Conservation (phyloP, 2,329 filamentous ascomycete genomes). For the Fusarium sp. region DNA sequence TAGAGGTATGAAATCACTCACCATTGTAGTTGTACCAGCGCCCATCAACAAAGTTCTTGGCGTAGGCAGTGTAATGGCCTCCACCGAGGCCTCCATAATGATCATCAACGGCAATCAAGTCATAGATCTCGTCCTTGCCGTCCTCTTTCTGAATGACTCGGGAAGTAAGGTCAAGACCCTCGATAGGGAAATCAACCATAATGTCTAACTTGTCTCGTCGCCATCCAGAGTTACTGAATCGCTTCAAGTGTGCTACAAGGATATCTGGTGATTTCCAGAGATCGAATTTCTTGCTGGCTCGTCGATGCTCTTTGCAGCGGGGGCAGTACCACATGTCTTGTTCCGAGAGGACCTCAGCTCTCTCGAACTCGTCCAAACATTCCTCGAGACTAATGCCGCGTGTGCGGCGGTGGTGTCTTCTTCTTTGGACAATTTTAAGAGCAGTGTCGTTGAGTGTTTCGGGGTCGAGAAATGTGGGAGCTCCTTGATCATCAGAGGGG, state of each 20-base stretch:
- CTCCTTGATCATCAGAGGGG: slow-evolving; percentile 66
- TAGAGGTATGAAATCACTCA: slow-evolving; percentile 59
- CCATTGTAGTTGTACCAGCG: slow-evolving; percentile 98
- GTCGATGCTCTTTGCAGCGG: slow-evolving; percentile 91
- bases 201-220: slow-evolving; percentile 93
- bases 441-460: slow-evolving; percentile 72
- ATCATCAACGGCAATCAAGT: slow-evolving; percentile 95
- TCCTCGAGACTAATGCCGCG: slow-evolving; percentile 87
- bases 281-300: slow-evolving; percentile 96
- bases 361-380: slow-evolving; percentile 94
- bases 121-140: slow-evolving; percentile 87
- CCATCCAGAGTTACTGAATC: slow-evolving; percentile 87
- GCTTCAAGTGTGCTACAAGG: slow-evolving; percentile 93
- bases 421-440: slow-evolving; percentile 73
- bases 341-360: slow-evolving; percentile 92
- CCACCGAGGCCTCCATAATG: slow-evolving; percentile 94
- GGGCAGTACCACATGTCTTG: slow-evolving; percentile 99
- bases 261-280: slow-evolving; percentile 98
- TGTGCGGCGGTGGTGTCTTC: slow-evolving; percentile 67
- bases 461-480: slow-evolving; percentile 67
- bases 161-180: slow-evolving; percentile 84
- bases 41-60: slow-evolving; percentile 89
- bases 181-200: slow-evolving; percentile 89
- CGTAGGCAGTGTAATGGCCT: slow-evolving; percentile 95
- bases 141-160: slow-evolving; percentile 84